A percentile compares a stretch with the other conserved stretches of the same genome.
Evolutionary conservation across 2,329 filamentous ascomycete species (phyloP).

Genomic region (Pseudonectria buxi): DNA sequence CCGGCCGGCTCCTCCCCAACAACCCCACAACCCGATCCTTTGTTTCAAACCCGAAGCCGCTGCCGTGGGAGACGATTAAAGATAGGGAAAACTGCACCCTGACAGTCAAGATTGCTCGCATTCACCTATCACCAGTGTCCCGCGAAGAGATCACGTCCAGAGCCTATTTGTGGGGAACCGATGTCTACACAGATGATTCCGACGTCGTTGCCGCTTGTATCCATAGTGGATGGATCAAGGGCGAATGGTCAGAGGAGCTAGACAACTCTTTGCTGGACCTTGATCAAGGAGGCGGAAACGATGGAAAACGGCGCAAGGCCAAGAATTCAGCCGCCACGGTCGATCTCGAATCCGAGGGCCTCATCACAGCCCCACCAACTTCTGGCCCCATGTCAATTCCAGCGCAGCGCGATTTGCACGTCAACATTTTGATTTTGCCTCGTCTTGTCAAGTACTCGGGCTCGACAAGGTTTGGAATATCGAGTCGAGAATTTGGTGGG

Average conservation of each 20-base stretch:
- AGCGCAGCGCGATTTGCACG: constrained; percentile 70
- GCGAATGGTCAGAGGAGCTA: constrained; percentile 76
- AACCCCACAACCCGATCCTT: constrained; percentile 36
- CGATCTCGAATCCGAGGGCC: constrained; percentile 33
- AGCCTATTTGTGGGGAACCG: constrained; percentile 83
- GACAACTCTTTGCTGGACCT: constrained; percentile 61
- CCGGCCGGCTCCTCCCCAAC: constrained; percentile 39
- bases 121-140: constrained; percentile 62
- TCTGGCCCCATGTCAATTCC: constrained; percentile 59
- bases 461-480: constrained; percentile 71
- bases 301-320: constrained; percentile 26
- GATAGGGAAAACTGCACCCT: constrained; percentile 83
- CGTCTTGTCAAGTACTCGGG: constrained; percentile 68
- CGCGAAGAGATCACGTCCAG: constrained; percentile 79
- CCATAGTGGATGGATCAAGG: constrained; percentile 85
- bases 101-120: constrained; percentile 77
- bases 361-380: constrained; percentile 47
- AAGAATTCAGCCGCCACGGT: constrained; percentile 24
- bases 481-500: constrained; percentile 70
- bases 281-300: constrained; percentile 26
- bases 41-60: constrained; percentile 56
- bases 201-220: constrained; percentile 90
- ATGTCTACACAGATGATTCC: constrained; percentile 92
- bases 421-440: constrained; percentile 79
- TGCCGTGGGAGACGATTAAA: constrained; percentile 66